A percentile compares a stretch with the other conserved stretches of the same genome.
Conservation (phyloP, 768 basidiomycete genomes). For the Mycena filopes region DNA sequence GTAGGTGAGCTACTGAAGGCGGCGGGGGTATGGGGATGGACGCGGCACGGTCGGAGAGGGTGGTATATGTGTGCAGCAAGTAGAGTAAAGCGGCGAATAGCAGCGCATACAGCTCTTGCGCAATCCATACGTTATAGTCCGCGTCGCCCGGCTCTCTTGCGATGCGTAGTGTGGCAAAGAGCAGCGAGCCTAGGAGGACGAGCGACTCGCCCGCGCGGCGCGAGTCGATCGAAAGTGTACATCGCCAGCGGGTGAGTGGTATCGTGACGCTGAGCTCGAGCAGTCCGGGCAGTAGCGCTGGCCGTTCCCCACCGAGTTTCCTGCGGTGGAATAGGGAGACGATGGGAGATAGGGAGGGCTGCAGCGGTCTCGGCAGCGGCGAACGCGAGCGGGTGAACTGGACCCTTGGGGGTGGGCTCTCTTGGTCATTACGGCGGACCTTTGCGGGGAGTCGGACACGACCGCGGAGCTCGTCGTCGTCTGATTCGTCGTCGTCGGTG, state of each 20-base stretch:
- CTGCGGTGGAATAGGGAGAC: slow-evolving; percentile 56
- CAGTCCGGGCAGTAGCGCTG: slow-evolving; percentile 59
- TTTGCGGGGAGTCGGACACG: slow-evolving; percentile 25
- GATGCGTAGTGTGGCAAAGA: slow-evolving; percentile 65
- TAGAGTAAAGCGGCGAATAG: slow-evolving; percentile 67
- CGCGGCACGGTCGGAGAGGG: slow-evolving; percentile 41
- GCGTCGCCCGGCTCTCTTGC: slow-evolving; percentile 44
- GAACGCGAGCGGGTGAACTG: slow-evolving; percentile 82
- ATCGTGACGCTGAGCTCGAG: slow-evolving; percentile 57
- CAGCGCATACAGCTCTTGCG: slow-evolving; percentile 71
- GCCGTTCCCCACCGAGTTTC: slow-evolving; percentile 40
- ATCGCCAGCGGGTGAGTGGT: slow-evolving; percentile 51
- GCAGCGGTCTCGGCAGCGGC: slow-evolving; percentile 46
- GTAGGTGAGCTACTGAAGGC: slow-evolving; percentile 8
- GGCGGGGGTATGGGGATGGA: slow-evolving; percentile 4
- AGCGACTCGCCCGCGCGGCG: slow-evolving; percentile 72
- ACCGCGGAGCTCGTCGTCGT: slow-evolving; percentile 50
- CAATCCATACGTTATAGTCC: slow-evolving; percentile 55
- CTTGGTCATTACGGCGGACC: slow-evolving; percentile 30
- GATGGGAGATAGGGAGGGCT: slow-evolving; percentile 50
- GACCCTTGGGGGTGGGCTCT: slow-evolving; percentile 45
- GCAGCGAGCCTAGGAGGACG: slow-evolving; percentile 71
- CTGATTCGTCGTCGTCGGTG: slow-evolving; percentile 66
- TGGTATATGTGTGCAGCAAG: slow-evolving; percentile 68
- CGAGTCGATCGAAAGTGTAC: slow-evolving; percentile 67